Evolutionary conservation across 2,329 filamentous ascomycete genomes (phyloP), one percentile per base, ranked within the genome.

Genomic region (Fusarium sp.): DNA sequence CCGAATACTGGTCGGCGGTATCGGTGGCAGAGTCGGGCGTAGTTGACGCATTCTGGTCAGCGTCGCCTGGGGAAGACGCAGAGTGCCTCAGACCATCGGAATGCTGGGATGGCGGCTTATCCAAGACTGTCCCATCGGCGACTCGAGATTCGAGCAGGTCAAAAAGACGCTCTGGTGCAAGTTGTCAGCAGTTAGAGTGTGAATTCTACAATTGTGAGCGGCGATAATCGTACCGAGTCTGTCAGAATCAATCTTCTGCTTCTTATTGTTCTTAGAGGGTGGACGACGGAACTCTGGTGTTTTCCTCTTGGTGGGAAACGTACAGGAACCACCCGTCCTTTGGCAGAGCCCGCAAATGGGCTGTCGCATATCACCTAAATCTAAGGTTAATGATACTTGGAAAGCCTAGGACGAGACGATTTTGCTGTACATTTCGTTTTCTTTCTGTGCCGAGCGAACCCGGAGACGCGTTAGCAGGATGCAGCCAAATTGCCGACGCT

Each of bases 291-390:
- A 39, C 34, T 43, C 37, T 16, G 61, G 61, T 23, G 48, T 45
- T 18, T 64, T 64, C 43, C 61, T 64, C 30, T 64, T 64, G 50
- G 61, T 64, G 23, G 61, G 48, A 45, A 64, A 64, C 4, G 61
- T 64, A 37, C 61, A 64, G 20, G 35, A 64, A 11, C 61, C 61
- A 10, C 61, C 61, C 10, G 34, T 64, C 37, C 61, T 64, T 39
- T 16, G 30, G 50, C 61, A 64, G 27, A 64, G 61, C 37, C 61
- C 61, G 25, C 61, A 64, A 5, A n/a, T 23, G 7, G 61, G 61
- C 37, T 45, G 50, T 32, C 37, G 41, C 61, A 64, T 64, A n/a
- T 64, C 61, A 35, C 61, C 61, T 64, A 27, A 27, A 11, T 11
- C 14, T 10, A 27, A 23, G 43, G 43, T 20, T 23, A 23, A 27